Evolutionary conservation across 2,329 filamentous ascomycete genomes (phyloP).

Genomic region (Metarhizium humberi): DNA sequence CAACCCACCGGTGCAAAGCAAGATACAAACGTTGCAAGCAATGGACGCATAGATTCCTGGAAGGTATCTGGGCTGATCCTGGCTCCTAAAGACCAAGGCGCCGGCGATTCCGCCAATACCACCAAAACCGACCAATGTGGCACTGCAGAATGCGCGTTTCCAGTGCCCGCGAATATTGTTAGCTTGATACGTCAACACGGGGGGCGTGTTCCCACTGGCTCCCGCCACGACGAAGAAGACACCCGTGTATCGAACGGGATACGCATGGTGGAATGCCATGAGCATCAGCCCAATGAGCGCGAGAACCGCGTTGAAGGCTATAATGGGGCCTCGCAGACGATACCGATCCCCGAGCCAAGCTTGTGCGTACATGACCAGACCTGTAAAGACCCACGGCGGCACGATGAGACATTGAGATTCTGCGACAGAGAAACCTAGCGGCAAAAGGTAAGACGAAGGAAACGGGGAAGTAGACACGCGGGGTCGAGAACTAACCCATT

Average conservation of each 20-base stretch:
- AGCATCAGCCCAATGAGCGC: slow-evolving; percentile 10
- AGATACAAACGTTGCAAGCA: too few species aligned
- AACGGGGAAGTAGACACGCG: too few species aligned
- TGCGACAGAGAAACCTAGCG: slow-evolving; percentile 9
- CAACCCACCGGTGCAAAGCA: too few species aligned
- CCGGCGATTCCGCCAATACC: slow-evolving; percentile 15
- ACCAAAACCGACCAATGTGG: slow-evolving; percentile 11
- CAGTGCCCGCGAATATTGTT: slow-evolving; percentile 17
- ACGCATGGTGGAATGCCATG: slow-evolving; percentile 6
- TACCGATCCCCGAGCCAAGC: slow-evolving; percentile 14
- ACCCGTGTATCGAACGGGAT: slow-evolving; percentile 13
- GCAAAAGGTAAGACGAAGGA: too few species aligned
- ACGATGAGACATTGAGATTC: slow-evolving; percentile 13
- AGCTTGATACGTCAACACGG: slow-evolving; percentile 10
- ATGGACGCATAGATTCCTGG: too few species aligned
- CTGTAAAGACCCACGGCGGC: slow-evolving; percentile 16
- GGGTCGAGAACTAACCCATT: neutral
- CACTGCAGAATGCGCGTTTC: slow-evolving; percentile 14
- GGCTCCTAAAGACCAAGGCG: slow-evolving; percentile 10
- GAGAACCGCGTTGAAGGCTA: slow-evolving; percentile 9
- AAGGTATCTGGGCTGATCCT: slow-evolving; percentile 5
- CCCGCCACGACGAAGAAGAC: slow-evolving; percentile 12
- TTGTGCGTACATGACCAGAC: slow-evolving; percentile 9
- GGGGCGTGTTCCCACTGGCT: slow-evolving; percentile 9
- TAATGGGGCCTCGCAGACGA: slow-evolving; percentile 11